Base-by-base conservation (phyloP, 1,284 basidiomycete species). In the Cutaneotrichosporon sp. region DNA sequence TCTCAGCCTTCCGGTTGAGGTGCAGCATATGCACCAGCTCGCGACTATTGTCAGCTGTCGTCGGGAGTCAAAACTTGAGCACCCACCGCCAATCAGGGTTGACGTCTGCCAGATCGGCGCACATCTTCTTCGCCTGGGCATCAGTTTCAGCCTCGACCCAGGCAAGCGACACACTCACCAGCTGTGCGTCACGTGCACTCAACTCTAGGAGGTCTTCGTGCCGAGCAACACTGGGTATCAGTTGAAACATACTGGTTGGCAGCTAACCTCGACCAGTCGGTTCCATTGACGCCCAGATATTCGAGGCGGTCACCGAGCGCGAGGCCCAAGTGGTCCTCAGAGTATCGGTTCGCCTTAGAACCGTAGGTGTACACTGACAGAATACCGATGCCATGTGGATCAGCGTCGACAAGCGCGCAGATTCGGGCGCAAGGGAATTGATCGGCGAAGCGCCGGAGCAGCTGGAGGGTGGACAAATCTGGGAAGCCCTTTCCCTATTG, bases 401-500 rank as follows among this genome's bases (percentile, higher is more conserved):
- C 94, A 0, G 86, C 89, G 73, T 97, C 94, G 5, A 96, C 89
- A n/a, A 97, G 80, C 0, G 85, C 88, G 60, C 90, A 77, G 53
- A 95, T 84, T 0, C 87, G 89, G 36, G 90, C 82, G 14, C 89
- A 66, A 5, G 89, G 88, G 31, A 91, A 84, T 49, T 84, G 84
- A 58, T 87, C 84, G 1, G 88, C 86, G 1, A 96, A 82, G 0
- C 84, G 85, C 63, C 87, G 86, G 53, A 92, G 85, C 6, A 97
- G 83, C 68, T 93, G 88, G 10, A 92, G 85, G 1, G 94, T 95
- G 1, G 92, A 88, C 1, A 96, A 77, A 73, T 97, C 94, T 0
- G 94, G 93, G 78, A 95, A 97, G 1, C 94, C 94, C 79, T 96
- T 96, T 2, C 94, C 94, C 92, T 94, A 70, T 9, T n/a, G 55